Evolutionary conservation across 176 grass and related monocot species (phyloP), one percentile per base, ranked within the genome.

Genomic region (Alloteropsis semialata): DNA sequence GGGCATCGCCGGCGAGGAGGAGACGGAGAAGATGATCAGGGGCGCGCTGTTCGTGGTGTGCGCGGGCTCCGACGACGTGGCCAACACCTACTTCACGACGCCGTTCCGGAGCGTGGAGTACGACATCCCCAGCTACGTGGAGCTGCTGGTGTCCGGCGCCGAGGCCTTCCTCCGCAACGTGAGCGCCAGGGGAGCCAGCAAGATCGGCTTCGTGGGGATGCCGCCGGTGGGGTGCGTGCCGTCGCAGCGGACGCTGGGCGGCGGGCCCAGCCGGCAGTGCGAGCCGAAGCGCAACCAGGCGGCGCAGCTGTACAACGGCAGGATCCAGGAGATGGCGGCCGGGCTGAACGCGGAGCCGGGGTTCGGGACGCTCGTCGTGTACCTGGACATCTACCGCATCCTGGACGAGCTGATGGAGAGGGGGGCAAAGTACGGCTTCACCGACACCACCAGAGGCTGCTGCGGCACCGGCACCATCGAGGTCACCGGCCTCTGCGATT

Each of bases 181-280:
- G 0, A 69, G 32, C 41, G 13, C 63, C 1, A 32, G 65, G 6
- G 91, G 89, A 24, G 89, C 94, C 5, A 34, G 43, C 50, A 84
- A 42, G 46, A 76, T 97, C 16, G 91, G 80, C 36, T 90, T 92
- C 25, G 90, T 90, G 4, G 88, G 94, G 0, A 62, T 94, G 29
- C 94, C 94, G 2, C 94, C 94, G 2, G 84, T 97, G 16, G 94
- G 94, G 2, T 97, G 94, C 16, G 85, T 97, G 13, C 94, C 94
- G 5, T 90, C 92, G 19, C 90, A 94, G 34, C 76, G 94, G 45
- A 97, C 94, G 0, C 75, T 92, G 0, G 90, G 75, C 2, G 94
- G 94, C 6, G 94, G 94, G 0, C 24, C 42, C 3, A 9, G 7
- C 10, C 87, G 92, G 15, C 13, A 7, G 0, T 97, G 94, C 19